Evolutionary conservation across 208 protist species (phyloP).

Genomic region (Acanthamoeba quina): DNA sequence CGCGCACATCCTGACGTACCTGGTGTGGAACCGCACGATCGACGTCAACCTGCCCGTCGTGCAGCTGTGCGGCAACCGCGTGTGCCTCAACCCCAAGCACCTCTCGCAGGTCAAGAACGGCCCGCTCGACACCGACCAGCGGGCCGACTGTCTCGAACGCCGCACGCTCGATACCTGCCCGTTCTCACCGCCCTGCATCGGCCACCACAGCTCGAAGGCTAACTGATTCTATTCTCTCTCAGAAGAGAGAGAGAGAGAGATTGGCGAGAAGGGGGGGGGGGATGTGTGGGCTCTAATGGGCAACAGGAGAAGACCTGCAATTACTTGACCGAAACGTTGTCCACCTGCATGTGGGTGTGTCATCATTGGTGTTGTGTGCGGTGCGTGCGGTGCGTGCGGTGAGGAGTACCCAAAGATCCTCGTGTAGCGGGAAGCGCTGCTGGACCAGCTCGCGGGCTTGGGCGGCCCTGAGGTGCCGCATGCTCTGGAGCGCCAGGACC

Average conservation of each 20-base stretch:
- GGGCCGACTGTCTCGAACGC: background rate
- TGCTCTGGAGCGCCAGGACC: too few relatives aligned
- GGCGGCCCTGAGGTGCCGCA: too few relatives aligned
- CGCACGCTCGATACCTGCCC: slow-evolving; percentile 1
- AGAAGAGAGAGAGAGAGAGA: background rate
- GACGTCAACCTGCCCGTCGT: slow-evolving; percentile 14
- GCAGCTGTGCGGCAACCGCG: slow-evolving; percentile 5
- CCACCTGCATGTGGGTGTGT: too few relatives aligned
- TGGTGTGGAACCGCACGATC: slow-evolving; percentile 36
- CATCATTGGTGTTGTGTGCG: too few relatives aligned
- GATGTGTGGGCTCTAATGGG: too few relatives aligned
- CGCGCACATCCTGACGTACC: background rate
- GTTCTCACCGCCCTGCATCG: background rate
- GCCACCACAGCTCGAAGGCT: background rate
- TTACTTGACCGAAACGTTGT: too few relatives aligned
- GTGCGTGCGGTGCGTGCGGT: too few relatives aligned
- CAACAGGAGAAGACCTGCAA: too few relatives aligned
- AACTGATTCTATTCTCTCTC: background rate
- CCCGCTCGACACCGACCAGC: background rate
- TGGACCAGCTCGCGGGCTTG: too few relatives aligned
- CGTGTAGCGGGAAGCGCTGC: too few relatives aligned
- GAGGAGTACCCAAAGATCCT: too few relatives aligned
- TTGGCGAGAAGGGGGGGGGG: too few relatives aligned
- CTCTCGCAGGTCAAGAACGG: background rate
- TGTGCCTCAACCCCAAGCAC: slow-evolving; percentile 24